A percentile compares a stretch with the other conserved stretches of the same genome.
Evolutionary conservation across 2,329 filamentous ascomycete genomes (phyloP).

Genomic region (Hyphodiscus sp.): DNA sequence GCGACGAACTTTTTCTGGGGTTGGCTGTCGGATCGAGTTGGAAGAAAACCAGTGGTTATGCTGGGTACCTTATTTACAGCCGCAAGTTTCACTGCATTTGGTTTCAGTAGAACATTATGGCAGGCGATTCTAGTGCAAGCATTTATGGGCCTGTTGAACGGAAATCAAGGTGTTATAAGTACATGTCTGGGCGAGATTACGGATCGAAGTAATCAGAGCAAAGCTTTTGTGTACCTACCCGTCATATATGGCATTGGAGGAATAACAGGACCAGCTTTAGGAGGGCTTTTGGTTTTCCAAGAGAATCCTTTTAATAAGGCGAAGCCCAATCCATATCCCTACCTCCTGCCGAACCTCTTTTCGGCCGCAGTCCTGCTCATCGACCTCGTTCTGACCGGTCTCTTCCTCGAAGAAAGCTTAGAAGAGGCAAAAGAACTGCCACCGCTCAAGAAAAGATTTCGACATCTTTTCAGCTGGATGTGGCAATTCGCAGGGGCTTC

Average conservation of each 20-base stretch:
- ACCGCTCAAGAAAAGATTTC: constrained; percentile 50
- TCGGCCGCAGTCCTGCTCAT: constrained; percentile 64
- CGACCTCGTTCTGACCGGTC: constrained; percentile 65
- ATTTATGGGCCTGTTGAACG: constrained; percentile 88
- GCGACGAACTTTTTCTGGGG: constrained; percentile 91
- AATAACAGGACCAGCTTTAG: constrained; percentile 88
- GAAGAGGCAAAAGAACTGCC: constrained; percentile 59
- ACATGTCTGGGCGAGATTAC: constrained; percentile 94
- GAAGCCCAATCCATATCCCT: constrained; percentile 62
- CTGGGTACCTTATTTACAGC: constrained; percentile 78
- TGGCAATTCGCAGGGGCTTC: constrained; percentile 60
- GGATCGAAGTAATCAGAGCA: constrained; percentile 88
- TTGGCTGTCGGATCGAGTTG: constrained; percentile 71
- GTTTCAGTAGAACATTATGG: constrained; percentile 75
- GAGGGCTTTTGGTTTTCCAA: constrained; percentile 69
- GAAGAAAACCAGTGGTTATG: constrained; percentile 76
- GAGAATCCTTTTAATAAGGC: constrained; percentile 43
- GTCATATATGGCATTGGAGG: constrained; percentile 94
- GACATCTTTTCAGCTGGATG: constrained; percentile 57
- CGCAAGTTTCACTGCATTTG: constrained; percentile 76
- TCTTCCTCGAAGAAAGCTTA: constrained; percentile 83
- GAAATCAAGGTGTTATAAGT: constrained; percentile 89
- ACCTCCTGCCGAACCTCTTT: constrained; percentile 76
- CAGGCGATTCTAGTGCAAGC: constrained; percentile 82
- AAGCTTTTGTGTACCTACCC: constrained; percentile 88